phyloP scores from a whole-genome alignment of 768 basidiomycete genomes.

The Mycena venus region DNA sequence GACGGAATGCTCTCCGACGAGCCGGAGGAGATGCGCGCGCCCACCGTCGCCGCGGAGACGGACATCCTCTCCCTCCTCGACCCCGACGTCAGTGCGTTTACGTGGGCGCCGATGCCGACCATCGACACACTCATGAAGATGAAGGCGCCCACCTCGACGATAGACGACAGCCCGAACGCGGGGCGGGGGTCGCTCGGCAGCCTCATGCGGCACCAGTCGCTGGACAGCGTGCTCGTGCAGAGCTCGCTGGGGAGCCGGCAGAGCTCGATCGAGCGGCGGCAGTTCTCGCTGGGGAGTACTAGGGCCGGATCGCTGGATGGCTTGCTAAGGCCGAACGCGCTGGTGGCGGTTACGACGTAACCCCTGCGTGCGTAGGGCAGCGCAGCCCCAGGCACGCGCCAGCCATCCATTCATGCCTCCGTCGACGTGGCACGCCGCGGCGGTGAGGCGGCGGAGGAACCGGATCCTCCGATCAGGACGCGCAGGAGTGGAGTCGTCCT shows the following conservation, averaged over 20 bases:
- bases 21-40: constrained; percentile 11
- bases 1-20: neutral
- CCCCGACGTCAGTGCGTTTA: neutral
- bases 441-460: neutral
- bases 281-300: too few relatives aligned
- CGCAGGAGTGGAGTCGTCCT: too few relatives aligned
- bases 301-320: neutral
- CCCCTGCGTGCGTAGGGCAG: neutral
- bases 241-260: neutral
- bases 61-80: neutral
- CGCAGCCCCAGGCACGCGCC: neutral
- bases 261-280: neutral
- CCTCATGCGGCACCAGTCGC: neutral
- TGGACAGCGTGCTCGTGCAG: neutral
- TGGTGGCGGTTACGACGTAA: neutral
- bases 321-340: neutral
- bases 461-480: neutral
- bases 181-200: neutral
- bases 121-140: neutral
- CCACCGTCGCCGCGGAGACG: neutral
- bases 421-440: constrained; percentile 10
- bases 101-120: neutral
- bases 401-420: neutral
- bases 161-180: neutral
- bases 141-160: neutral